phyloP scores from a whole-genome alignment of 306 rosid species.

The Sesbania bispinosa region DNA sequence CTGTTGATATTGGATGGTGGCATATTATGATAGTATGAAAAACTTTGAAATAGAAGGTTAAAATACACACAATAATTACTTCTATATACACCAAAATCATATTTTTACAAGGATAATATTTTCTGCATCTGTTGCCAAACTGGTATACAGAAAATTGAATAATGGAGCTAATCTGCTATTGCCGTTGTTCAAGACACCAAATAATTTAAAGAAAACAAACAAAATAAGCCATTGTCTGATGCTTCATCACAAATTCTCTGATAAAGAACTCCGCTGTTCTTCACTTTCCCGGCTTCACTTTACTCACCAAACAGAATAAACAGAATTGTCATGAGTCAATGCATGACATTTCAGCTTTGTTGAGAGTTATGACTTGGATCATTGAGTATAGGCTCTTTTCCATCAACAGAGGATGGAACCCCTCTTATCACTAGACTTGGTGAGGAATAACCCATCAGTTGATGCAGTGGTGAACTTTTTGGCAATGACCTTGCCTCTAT shows the following conservation, averaged over 20 bases:
- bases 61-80: neutral
- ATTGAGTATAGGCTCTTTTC: constrained; percentile 31
- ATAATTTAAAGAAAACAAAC: neutral
- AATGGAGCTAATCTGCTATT: constrained; percentile 1
- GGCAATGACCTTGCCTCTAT: constrained; percentile 20
- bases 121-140: constrained; percentile 3
- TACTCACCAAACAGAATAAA: neutral
- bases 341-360: neutral
- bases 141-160: neutral
- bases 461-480: constrained; percentile 73
- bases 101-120: neutral
- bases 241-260: neutral
- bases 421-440: constrained; percentile 71
- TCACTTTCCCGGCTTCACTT: constrained; percentile 12
- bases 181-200: constrained; percentile 2
- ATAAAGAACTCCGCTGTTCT: constrained; percentile 14
- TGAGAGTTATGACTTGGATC: neutral
- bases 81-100: constrained; percentile 19
- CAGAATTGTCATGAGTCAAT: neutral
- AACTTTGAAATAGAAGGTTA: neutral
- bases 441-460: constrained; percentile 86
- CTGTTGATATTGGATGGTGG: too few relatives aligned
- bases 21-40: too few relatives aligned
- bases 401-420: constrained; percentile 15
- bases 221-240: neutral